Conservation (phyloP, 163 green algal species). For the Chlamydomonas reinhardtii region DNA sequence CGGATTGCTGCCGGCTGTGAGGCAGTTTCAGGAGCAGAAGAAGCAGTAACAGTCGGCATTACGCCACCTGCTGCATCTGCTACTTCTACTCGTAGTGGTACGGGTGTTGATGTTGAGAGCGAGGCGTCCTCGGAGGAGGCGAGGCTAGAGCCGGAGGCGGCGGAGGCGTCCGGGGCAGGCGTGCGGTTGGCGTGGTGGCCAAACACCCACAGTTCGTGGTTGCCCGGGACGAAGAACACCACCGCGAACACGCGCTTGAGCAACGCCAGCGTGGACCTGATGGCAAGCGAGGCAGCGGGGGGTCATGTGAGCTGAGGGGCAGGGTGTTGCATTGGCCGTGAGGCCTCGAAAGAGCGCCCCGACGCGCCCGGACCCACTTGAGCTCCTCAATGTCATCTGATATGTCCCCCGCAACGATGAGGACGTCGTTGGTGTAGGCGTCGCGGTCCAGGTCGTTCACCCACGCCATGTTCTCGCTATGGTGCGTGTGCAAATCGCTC, state of each 20-base stretch:
- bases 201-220: conserved; percentile 80
- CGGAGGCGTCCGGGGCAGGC: not conserved
- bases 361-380: not conserved
- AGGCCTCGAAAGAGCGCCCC: too few relatives aligned
- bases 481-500: conserved; percentile 84
- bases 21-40: too few relatives aligned
- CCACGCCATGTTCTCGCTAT: conserved; percentile 74
- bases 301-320: not conserved
- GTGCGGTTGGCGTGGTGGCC: not conserved
- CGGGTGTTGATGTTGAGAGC: not conserved
- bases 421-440: conserved; percentile 34
- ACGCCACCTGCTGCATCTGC: not conserved
- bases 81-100: not conserved
- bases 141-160: too few relatives aligned
- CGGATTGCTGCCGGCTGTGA: not conserved
- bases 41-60: too few relatives aligned
- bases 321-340: too few relatives aligned
- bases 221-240: conserved; percentile 84
- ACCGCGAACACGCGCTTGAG: conserved; percentile 66
- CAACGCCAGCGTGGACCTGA: conserved; percentile 18
- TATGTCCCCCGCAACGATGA: conserved; percentile 78
- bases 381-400: conserved; percentile 66
- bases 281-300: not conserved
- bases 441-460: conserved; percentile 10
- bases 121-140: not conserved